Evolutionary conservation across 2,329 filamentous ascomycete genomes (phyloP), one percentile per base, ranked within the genome.

Genomic region (Ophiostoma perfectum): DNA sequence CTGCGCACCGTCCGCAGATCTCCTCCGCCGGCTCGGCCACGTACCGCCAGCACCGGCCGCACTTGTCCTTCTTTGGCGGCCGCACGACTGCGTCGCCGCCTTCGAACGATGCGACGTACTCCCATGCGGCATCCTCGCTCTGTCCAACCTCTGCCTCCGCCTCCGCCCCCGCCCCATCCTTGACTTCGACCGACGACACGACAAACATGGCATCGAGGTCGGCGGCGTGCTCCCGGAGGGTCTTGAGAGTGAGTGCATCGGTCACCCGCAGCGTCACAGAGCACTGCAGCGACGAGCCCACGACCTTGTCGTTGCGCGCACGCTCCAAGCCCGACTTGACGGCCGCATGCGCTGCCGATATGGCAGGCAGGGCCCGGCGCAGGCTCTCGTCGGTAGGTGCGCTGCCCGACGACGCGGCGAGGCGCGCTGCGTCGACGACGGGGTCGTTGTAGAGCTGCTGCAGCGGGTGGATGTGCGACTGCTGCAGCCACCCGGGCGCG

Each of bases 41-140:
- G 77, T 92, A 96, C 71, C 90, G 86, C 95, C 95, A 99, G 79
- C 95, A 99, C 66, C 95, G 83, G 0, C 86, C 83, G 76, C 95
- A 99, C 78, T 98, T 99, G 64, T 82, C 79, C 12, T 81, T 74
- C 72, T 73, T 76, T 1, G 85, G 85, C 69, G 85, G 82, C 66
- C 82, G 72, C 36, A 83, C 81, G 72, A 79, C 78, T 36, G 81
- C 81, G 42, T 73, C 80, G 52, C 74, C 74, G 2, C 81, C 76
- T 71, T 81, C 80, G 66, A 85, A 81, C 9, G 77, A 75, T 66
- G 78, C 78, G 5, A 71, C 74, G 72, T 80, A 84, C 64, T 71
- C 74, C 82, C 82, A 84, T 6, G 73, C 75, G 1, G 73, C 74
- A 2, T 3, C 16, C 4, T 52, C 41, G 12, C 77, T 75, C 0